Evolutionary conservation across 768 basidiomycete genomes (phyloP).

Genomic region (Baorangia bicolor): DNA sequence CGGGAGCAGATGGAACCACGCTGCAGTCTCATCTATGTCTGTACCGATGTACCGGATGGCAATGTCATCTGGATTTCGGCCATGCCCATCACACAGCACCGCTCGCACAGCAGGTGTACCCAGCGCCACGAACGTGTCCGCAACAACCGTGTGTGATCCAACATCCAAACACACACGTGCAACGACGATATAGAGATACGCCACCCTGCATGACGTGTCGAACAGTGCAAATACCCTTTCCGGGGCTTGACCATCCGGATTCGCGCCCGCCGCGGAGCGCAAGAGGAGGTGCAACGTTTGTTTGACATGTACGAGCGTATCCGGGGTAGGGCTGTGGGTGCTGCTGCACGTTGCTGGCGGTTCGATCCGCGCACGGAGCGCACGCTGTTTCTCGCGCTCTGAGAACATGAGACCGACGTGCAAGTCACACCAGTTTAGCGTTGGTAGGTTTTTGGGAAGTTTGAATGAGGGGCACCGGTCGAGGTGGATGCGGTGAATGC

Average conservation of each 20-base stretch:
- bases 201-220: slow-evolving; percentile 5
- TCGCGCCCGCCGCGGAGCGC: slow-evolving; percentile 7
- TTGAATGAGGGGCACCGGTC: slow-evolving; percentile 34
- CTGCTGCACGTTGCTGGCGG: no score
- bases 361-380: no score
- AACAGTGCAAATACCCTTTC: slow-evolving; percentile 16
- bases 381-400: not conserved
- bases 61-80: not conserved
- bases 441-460: slow-evolving; percentile 4
- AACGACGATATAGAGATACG: slow-evolving; percentile 46
- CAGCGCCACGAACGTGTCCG: slow-evolving; percentile 47
- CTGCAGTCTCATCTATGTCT: slow-evolving; percentile 19
- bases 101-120: slow-evolving; percentile 14
- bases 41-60: slow-evolving; percentile 16
- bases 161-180: slow-evolving; percentile 46
- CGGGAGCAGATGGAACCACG: slow-evolving; percentile 54
- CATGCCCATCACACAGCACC: no score
- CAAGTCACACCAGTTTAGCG: slow-evolving; percentile 28
- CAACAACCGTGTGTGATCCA: slow-evolving; percentile 41
- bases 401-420: slow-evolving; percentile 32
- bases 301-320: slow-evolving; percentile 32
- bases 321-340: not conserved
- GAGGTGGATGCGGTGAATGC: slow-evolving; percentile 41
- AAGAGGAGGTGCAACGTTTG: slow-evolving; percentile 31
- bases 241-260: not conserved